A percentile compares a stretch with the other conserved stretches of the same genome.
Evolutionary conservation across 148 eudicot species (phyloP).

Genomic region (Heliosperma pusillum): DNA sequence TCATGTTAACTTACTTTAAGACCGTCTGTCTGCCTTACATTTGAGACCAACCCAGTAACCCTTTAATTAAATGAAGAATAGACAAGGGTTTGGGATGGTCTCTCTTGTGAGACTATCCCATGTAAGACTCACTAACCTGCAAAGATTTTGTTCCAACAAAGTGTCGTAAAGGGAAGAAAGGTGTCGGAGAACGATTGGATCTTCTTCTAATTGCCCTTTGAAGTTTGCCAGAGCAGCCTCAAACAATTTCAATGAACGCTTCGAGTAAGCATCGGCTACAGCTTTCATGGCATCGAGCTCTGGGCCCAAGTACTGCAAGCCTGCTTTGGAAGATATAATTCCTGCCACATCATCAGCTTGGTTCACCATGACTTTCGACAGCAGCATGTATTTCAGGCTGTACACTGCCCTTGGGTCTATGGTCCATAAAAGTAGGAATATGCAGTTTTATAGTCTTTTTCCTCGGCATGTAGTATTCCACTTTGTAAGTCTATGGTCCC

Average conservation of each 20-base stretch:
- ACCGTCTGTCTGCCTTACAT: too few relatives aligned
- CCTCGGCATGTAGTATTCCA: conserved; percentile 51
- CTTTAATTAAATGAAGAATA: too few relatives aligned
- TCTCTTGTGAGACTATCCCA: too few relatives aligned
- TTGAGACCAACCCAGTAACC: too few relatives aligned
- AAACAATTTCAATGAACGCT: conserved; percentile 39
- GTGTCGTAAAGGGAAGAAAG: conserved; percentile 41
- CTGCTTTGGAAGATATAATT: conserved; percentile 46
- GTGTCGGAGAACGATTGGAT: conserved; percentile 47
- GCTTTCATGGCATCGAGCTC: conserved; percentile 52
- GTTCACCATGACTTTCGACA: conserved; percentile 49
- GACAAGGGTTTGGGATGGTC: too few relatives aligned
- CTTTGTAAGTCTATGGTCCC: conserved; percentile 49
- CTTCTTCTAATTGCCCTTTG: conserved; percentile 41
- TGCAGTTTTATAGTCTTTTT: conserved; percentile 46
- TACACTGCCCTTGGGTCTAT: conserved; percentile 48
- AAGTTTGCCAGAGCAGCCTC: conserved; percentile 37
- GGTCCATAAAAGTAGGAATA: conserved; percentile 49
- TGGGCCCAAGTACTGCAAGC: conserved; percentile 44
- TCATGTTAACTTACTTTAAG: too few relatives aligned
- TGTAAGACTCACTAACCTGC: conserved; percentile 15
- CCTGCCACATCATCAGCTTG: conserved; percentile 56
- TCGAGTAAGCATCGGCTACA: conserved; percentile 44
- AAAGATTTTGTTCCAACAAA: conserved; percentile 44
- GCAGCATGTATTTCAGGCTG: conserved; percentile 47